Conservation (phyloP, 345 rosid genomes). For the Anastatica hierochuntica region DNA sequence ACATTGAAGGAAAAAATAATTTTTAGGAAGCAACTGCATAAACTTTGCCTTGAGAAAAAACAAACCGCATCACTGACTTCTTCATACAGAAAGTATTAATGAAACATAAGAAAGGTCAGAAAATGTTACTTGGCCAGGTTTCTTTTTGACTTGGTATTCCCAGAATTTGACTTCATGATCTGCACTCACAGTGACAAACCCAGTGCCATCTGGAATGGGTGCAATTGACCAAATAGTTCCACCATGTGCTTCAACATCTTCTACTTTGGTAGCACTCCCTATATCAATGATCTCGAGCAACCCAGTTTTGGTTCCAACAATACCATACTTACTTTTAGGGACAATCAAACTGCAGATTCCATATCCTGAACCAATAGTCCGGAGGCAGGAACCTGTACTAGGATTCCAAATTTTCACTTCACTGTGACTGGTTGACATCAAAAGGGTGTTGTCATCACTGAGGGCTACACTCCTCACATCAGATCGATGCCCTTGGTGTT, state of each 20-base stretch:
- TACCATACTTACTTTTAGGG: slow-evolving; percentile 71
- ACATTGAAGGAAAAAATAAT: too few relatives aligned
- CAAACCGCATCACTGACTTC: too few relatives aligned
- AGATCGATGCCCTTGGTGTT: slow-evolving; percentile 89
- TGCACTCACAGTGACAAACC: slow-evolving; percentile 91
- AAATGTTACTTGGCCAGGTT: slow-evolving; percentile 50
- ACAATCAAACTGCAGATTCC: slow-evolving; percentile 85
- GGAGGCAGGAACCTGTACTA: slow-evolving; percentile 86
- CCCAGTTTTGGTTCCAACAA: slow-evolving; percentile 93
- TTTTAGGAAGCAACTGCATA: too few relatives aligned
- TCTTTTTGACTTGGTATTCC: slow-evolving; percentile 68
- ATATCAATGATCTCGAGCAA: slow-evolving; percentile 71
- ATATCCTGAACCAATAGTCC: slow-evolving; percentile 83
- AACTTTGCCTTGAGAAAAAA: too few relatives aligned
- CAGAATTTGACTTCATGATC: slow-evolving; percentile 91
- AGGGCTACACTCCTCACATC: slow-evolving; percentile 89
- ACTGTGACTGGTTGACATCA: slow-evolving; percentile 95
- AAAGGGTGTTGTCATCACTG: slow-evolving; percentile 71
- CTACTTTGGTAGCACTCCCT: slow-evolving; percentile 68
- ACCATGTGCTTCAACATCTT: slow-evolving; percentile 82
- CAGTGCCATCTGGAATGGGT: slow-evolving; percentile 63
- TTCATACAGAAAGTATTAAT: slow-evolving; percentile 1
- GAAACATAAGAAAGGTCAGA: slow-evolving; percentile 2
- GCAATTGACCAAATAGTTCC: slow-evolving; percentile 68
- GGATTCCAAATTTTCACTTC: slow-evolving; percentile 94